A percentile compares a stretch with the other conserved stretches of the same genome.
Conservation (phyloP, 1,284 basidiomycete species). For the Mycena citricolor region DNA sequence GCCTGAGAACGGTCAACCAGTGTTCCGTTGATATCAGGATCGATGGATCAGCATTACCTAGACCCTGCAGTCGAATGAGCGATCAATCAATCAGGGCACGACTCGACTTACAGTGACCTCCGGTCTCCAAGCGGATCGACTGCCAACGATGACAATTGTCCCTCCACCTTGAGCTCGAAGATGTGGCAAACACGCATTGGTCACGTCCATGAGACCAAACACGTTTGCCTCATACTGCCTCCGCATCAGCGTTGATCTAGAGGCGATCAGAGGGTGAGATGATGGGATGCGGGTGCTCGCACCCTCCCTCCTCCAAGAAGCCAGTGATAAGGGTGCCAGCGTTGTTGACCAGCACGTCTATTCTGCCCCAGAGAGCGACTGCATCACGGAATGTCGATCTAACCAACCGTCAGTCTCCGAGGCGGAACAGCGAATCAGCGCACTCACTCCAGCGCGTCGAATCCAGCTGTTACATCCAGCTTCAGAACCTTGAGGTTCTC, state of each 20-base stretch:
- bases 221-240: conserved; percentile 33
- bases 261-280: neutral
- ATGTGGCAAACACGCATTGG: conserved; percentile 33
- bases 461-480: conserved; percentile 19
- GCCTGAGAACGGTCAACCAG: conserved; percentile 2
- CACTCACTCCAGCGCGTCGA: conserved; percentile 23
- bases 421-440: neutral
- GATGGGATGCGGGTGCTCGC: neutral
- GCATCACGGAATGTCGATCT: conserved; percentile 42
- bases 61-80: conserved; percentile 8
- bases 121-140: conserved; percentile 34
- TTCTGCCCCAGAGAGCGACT: conserved; percentile 46
- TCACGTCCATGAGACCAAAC: conserved; percentile 34
- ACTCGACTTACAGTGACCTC: conserved; percentile 26
- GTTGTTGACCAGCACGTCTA: conserved; percentile 63
- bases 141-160: conserved; percentile 35
- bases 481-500: conserved; percentile 16
- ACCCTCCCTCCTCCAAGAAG: conserved; percentile 24
- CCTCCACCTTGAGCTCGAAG: conserved; percentile 33
- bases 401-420: neutral
- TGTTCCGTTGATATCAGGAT: neutral
- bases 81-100: neutral
- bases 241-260: conserved; percentile 18
- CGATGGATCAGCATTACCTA: conserved; percentile 6
- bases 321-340: conserved; percentile 39